Evolutionary conservation across 768 basidiomycete species (phyloP), one percentile per base, ranked within the genome.

Genomic region (Stropharia rugosoannulata): DNA sequence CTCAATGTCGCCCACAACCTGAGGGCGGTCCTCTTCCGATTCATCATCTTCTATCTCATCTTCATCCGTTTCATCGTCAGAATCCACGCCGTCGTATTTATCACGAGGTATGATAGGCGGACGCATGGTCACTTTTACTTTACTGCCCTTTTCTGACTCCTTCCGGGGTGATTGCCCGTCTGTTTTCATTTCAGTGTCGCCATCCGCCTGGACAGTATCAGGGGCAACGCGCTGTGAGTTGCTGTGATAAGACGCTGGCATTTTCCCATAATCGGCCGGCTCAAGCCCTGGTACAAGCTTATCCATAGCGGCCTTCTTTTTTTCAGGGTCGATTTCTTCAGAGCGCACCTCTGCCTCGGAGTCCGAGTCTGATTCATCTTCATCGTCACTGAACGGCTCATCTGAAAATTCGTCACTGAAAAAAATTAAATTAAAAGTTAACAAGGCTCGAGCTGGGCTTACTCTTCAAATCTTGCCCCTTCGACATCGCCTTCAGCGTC

Each of bases 381-480:
- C 81, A 7, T 82, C 82, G 10, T 78, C 81, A 49, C 80, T 81
- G 35, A 76, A 77, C 37, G 79, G 80, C 40, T 86, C 86, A 51
- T 92, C 90, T 2, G 90, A 90, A 22, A 82, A 72, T 42, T 74
- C 68, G 60, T 92, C 91, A 62, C 90, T 91, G 58, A 47, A 35
- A 18, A 42, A 41, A 39, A 42, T 47, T 60, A 49, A 54, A 32
- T 13, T 39, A 44, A 4, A 59, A 44, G 32, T 16, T 10, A 25
- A n/a, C 27, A 6, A 1, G 42, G 50, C 38, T 22, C 52, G 36
- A 52, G 51, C 46, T 43, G 41, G 12, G 76, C 89, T 65, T 72
- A 98, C 95, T 98, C 96, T 51, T 87, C 85, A 64, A 99, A 96
- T 59, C 78, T 73, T 0, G 94, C 97, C 3, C 97, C 97, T 59